Evolutionary conservation across 768 basidiomycete genomes (phyloP).

Genomic region (Pilatotrama ljubarskyi): DNA sequence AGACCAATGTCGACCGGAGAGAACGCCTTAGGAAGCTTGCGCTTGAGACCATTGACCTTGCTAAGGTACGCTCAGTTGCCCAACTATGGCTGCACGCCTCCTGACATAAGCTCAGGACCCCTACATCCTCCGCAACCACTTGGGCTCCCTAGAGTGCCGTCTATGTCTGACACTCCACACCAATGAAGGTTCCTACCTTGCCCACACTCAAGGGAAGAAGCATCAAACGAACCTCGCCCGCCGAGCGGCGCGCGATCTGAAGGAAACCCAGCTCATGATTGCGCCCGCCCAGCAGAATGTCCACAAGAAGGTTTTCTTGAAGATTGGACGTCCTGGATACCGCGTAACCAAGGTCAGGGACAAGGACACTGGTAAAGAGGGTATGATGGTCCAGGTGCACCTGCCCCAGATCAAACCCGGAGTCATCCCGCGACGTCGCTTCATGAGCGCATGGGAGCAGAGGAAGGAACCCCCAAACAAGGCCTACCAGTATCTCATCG

Average conservation of each 20-base stretch:
- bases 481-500: constrained; percentile 96
- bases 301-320: constrained; percentile 92
- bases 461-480: constrained; percentile 93
- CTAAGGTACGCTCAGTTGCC: constrained; percentile 62
- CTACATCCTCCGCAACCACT: constrained; percentile 97
- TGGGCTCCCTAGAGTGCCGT: constrained; percentile 97
- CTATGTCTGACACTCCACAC: constrained; percentile 97
- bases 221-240: constrained; percentile 98
- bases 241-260: constrained; percentile 95
- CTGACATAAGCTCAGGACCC: constrained; percentile 64
- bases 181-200: constrained; percentile 99
- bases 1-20: constrained; percentile 92
- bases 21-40: constrained; percentile 95
- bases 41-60: constrained; percentile 95
- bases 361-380: constrained; percentile 86
- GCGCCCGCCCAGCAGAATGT: constrained; percentile 77
- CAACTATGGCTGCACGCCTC: not conserved
- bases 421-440: constrained; percentile 81
- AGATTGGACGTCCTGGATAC: constrained; percentile 95
- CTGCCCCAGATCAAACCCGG: constrained; percentile 90
- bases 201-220: constrained; percentile 99
- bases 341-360: constrained; percentile 97
- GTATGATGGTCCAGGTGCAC: constrained; percentile 97
- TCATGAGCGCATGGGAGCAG: constrained; percentile 99
- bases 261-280: constrained; percentile 89